Evolutionary conservation across 1,139 yeast genomes (phyloP).

Genomic region (Suzukiozyma palmioleophila): DNA sequence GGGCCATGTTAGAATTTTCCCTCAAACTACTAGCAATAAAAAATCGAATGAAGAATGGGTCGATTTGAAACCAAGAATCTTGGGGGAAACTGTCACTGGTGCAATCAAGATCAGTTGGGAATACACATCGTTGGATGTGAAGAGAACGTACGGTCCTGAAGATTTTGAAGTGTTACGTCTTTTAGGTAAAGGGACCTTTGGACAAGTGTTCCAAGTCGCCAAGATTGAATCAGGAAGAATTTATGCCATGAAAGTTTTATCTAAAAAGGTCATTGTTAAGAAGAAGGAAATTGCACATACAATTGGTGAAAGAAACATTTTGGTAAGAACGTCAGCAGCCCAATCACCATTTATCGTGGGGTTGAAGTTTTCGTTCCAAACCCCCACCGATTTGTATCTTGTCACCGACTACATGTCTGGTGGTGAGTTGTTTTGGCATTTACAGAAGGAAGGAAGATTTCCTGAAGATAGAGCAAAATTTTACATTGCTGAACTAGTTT

Average conservation of each 20-base stretch:
- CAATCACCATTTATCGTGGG: conserved; percentile 92
- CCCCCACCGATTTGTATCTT: conserved; percentile 83
- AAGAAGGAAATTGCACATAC: conserved; percentile 98
- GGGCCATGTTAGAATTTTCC: conserved; percentile 77
- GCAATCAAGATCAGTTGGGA: conserved; percentile 71
- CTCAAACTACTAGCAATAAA: conserved; percentile 47
- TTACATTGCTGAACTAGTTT: conserved; percentile 89
- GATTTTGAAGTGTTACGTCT: conserved; percentile 89
- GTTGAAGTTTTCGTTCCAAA: conserved; percentile 90
- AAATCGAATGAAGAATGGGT: conserved; percentile 59
- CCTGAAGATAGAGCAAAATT: conserved; percentile 90
- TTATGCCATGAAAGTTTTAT: conserved; percentile 94
- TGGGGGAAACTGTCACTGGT: conserved; percentile 76
- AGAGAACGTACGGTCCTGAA: conserved; percentile 83
- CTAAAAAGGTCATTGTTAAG: conserved; percentile 90
- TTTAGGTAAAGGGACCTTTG: conserved; percentile 95
- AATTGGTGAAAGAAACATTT: conserved; percentile 90
- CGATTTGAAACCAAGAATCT: conserved; percentile 64
- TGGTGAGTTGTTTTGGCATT: conserved; percentile 96
- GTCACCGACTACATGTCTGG: conserved; percentile 98
- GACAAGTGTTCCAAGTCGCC: conserved; percentile 93
- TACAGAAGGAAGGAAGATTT: conserved; percentile 93
- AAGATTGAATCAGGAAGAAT: conserved; percentile 84
- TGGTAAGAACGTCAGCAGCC: conserved; percentile 82
- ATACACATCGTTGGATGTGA: conserved; percentile 62